Base-by-base conservation (phyloP, 768 basidiomycete genomes). In the Tricholoma flavovirens region DNA sequence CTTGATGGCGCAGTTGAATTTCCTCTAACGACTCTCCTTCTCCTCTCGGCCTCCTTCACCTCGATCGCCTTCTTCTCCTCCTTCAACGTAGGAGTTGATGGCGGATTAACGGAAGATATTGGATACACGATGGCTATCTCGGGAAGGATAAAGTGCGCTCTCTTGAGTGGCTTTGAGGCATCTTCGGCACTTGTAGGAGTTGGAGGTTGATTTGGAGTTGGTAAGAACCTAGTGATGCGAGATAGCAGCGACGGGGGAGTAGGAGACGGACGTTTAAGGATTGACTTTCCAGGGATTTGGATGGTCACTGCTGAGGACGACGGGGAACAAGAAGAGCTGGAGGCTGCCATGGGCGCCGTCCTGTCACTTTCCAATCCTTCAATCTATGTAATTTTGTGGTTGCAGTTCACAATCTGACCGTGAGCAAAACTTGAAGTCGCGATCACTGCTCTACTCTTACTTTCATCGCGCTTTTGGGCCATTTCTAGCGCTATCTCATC, bases 111-210 rank as follows among this genome's bases (percentile, higher is more conserved):
- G 1, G 87, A 83, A 24, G 88, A 89, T 67, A 98, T 95, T 0
- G 94, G 93, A 69, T 98, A 98, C 30, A 94, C 84, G 21, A 89
- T 90, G 30, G 83, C 85, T 62, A 97, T 81, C 62, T 89, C 81
- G 0, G 91, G 91, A 11, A 97, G 75, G 60, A 96, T 90, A 67
- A 98, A 98, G 63, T 96, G 90, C 0, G 95, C 97, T 50, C 90
- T 75, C 66, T 90, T 93, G 59, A 96, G 77, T 10, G 90, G 83
- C 63, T 78, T 82, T 33, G 71, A 69, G 46, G 82, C 75, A 64
- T 82, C 82, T 15, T 46, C 45, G 50, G 64, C 58, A n/a, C 67
- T 53, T 22, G 62, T 65, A 15, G 45, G 22, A 15, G 45, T 26
- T 24, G 11, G 43, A 3, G 72, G 54, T 26, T 72, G 73, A 42